Evolutionary conservation across 2,329 filamentous ascomycete genomes (phyloP).

Genomic region (Volutella citrinella): DNA sequence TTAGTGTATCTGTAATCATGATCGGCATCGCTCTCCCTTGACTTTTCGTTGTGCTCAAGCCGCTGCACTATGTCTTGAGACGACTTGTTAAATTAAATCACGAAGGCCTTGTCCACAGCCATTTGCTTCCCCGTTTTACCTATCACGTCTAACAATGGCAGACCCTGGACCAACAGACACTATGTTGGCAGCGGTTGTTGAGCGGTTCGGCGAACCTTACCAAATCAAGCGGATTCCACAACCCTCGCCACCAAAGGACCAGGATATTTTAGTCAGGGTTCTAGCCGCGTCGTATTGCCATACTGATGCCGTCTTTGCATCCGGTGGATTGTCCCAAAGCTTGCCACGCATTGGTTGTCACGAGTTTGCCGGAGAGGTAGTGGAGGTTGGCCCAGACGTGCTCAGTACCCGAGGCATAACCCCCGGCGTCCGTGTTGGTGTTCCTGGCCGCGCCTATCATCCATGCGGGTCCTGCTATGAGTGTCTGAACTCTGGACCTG

Average conservation of each 20-base stretch:
- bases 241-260: background rate
- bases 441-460: conserved; percentile 7
- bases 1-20: no score
- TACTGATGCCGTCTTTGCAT: conserved; percentile 8
- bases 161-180: no score
- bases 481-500: conserved; percentile 2
- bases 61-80: no score
- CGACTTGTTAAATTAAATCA: no score
- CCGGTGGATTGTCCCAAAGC: conserved; percentile 2
- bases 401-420: background rate
- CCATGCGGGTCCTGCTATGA: conserved; percentile 9
- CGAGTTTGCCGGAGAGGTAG: conserved; percentile 6
- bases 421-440: conserved; percentile 3
- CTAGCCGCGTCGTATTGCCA: conserved; percentile 8
- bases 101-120: no score
- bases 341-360: conserved; percentile 7
- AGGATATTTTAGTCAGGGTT: conserved; percentile 8
- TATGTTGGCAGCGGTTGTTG: conserved; percentile 3
- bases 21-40: no score
- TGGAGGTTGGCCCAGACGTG: conserved; percentile 1
- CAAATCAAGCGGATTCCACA: conserved; percentile 2
- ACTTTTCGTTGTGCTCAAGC: no score
- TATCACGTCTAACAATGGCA: no score
- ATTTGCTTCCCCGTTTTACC: no score
- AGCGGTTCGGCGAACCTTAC: conserved; percentile 5